Base-by-base conservation (phyloP, 2,329 filamentous ascomycete species). In the Massarina eburnea region DNA sequence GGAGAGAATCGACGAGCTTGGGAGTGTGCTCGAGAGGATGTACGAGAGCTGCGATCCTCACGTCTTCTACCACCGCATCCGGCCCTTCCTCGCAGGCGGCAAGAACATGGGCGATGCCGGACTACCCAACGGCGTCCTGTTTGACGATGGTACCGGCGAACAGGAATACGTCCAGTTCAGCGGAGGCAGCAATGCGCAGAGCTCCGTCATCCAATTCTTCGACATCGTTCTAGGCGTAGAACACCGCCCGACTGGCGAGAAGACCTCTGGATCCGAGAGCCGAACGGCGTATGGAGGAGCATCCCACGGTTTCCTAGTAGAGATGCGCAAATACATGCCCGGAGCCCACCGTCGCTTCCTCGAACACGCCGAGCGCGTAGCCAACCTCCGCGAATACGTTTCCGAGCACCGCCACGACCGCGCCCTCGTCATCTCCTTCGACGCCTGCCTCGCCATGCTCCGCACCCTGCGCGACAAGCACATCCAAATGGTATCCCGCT, bases 61-160 rank as follows among this genome's bases (percentile, higher is more conserved):
- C 54, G 86, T 96, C 45, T 99, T 99, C 73, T 99, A 96, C 71
- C 84, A 96, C 71, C 88, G 91, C 49, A 95, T 99, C 59, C 84
- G 94, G n/a, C 92, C 94, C 0, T 97, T 95, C 70, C 80, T 99
- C 2, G 92, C 94, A 5, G 94, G 94, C 12, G 94, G 91, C 68
- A 96, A 96, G 79, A 97, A 97, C 69, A 99, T 96, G 94, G 84
- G 81, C 39, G 92, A 96, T 51, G 94, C 92, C 4, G 94, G 94
- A 12, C 79, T 99, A 8, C 91, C 94, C 0, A 78, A 85, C 48
- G 94, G 94, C 17, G 85, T 99, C 40, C 76, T 92, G 39, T 97
- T 96, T 67, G 91, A 96, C 57, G 83, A 90, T 53, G 89, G 87
- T 17, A 82, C 81, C 9, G 86, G 84, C 20, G 77, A 83, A 24